Evolutionary conservation across 176 grass and related monocot genomes (phyloP), one percentile per base, ranked within the genome.

Genomic region (Musa acuminata): DNA sequence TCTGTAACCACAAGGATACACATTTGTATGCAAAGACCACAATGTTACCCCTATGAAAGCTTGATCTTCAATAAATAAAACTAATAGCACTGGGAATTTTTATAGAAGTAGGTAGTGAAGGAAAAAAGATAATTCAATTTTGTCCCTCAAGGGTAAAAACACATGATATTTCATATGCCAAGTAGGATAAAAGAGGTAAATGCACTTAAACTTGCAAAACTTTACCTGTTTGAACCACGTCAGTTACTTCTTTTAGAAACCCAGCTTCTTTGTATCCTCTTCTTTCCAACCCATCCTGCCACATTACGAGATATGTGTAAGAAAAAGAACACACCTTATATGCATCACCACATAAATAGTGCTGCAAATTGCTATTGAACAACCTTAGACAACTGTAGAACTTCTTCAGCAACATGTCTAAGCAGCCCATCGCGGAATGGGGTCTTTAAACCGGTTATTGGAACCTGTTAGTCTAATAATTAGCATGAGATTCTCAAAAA

Each of bases 191-290:
- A 35, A 35, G 29, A 35, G 4, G 35, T 0, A 43, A 43, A 43
- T 43, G 35, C 4, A 5, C 35, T 43, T 43, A 43, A 21, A 20
- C 43, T 50, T 50, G 48, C 8, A 57, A n/a, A 53, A 78, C 19
- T 19, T 78, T 77, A 91, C 95, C 95, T 75, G 91, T 87, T 76
- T 60, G 71, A 78, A 99, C 91, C 54, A 91, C 86, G 53, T 87
- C 86, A 67, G 85, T 78, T 0, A 99, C 95, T 73, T 99, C 91
- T 75, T 80, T 94, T 50, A 99, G 78, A 83, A 99, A 99, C 29
- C 95, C 90, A 79, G 76, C 82, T 83, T 99, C 95, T 85, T 99
- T 99, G 81, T 99, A 99, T 25, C 88, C 91, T 86, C 95, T 94
- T 86, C 95, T 99, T 85, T 99, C 84, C 77, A 99, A 75, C 86